Conservation (phyloP, 1,284 basidiomycete genomes). For the Cronartium ribicola region DNA sequence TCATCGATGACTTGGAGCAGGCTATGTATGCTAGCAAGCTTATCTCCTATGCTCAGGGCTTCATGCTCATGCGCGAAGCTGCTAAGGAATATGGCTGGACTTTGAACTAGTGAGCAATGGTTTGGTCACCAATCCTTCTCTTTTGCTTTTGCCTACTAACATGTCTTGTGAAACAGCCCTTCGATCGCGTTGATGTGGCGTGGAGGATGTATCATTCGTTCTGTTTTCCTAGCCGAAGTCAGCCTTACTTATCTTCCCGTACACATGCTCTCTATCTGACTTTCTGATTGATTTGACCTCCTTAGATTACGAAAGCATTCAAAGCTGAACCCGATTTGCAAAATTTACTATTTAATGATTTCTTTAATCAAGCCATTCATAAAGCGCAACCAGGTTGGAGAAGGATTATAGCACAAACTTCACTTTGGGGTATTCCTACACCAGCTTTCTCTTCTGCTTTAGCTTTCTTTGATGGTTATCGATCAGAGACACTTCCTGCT, state of each 20-base stretch:
- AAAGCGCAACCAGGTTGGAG: constrained; percentile 97
- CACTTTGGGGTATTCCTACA: constrained; percentile 95
- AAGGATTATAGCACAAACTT: constrained; percentile 90
- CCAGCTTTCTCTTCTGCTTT: constrained; percentile 94
- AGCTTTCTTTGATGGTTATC: constrained; percentile 98
- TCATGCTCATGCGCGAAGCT: constrained; percentile 99
- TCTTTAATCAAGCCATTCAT: constrained; percentile 93
- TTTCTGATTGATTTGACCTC: neutral
- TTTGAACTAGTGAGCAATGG: constrained; percentile 50
- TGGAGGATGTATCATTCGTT: constrained; percentile 92
- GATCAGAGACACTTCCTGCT: constrained; percentile 78
- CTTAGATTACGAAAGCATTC: constrained; percentile 77
- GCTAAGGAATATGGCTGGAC: constrained; percentile 77
- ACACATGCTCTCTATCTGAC: neutral
- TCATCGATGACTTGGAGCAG: constrained; percentile 98
- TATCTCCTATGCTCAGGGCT: constrained; percentile 79
- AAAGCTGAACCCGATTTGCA: constrained; percentile 80
- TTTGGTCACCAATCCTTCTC: constrained; percentile 11
- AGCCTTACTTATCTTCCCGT: neutral
- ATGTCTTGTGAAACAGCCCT: constrained; percentile 53
- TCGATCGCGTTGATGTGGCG: constrained; percentile 99
- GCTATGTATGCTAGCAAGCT: constrained; percentile 99
- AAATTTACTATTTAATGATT: constrained; percentile 91
- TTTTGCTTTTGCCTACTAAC: constrained; percentile 42
- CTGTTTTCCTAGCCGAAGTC: constrained; percentile 43